Conservation (phyloP, 2,329 filamentous ascomycete species). For the Xylaria sp. region DNA sequence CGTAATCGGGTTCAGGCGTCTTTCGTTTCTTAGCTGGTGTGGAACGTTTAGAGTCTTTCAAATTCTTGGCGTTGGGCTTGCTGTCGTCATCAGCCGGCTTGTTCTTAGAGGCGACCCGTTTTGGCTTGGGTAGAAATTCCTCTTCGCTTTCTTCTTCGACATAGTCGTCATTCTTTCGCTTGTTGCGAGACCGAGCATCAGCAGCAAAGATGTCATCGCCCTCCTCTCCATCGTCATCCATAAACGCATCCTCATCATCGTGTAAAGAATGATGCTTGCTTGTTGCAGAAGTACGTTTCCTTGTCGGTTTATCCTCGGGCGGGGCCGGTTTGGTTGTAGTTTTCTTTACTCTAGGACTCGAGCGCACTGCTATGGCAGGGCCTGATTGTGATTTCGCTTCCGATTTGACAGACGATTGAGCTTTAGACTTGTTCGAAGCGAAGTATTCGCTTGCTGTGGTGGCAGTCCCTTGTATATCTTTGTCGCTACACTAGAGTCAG, state of each 20-base stretch:
- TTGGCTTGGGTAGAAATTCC: constrained; percentile 70
- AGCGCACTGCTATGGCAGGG: constrained; percentile 60
- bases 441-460: constrained; percentile 70
- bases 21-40: constrained; percentile 66
- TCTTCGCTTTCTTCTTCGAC: constrained; percentile 80
- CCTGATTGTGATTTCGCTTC: constrained; percentile 54
- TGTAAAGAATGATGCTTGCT: constrained; percentile 56
- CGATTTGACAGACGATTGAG: constrained; percentile 55
- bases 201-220: constrained; percentile 88
- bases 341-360: constrained; percentile 63
- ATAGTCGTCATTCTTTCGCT: constrained; percentile 79
- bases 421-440: constrained; percentile 59
- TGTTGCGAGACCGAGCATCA: constrained; percentile 72
- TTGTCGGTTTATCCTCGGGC: constrained; percentile 52
- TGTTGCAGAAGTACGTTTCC: constrained; percentile 57
- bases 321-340: constrained; percentile 46
- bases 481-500: constrained; percentile 49
- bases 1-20: constrained; percentile 63
- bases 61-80: constrained; percentile 46
- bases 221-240: constrained; percentile 76
- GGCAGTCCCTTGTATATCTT: constrained; percentile 60
- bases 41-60: constrained; percentile 49
- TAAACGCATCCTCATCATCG: constrained; percentile 67
- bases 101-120: constrained; percentile 62
- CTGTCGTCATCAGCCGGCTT: constrained; percentile 46